Conservation (phyloP, 108 stramenopile species). For the Epipyxis sp. region DNA sequence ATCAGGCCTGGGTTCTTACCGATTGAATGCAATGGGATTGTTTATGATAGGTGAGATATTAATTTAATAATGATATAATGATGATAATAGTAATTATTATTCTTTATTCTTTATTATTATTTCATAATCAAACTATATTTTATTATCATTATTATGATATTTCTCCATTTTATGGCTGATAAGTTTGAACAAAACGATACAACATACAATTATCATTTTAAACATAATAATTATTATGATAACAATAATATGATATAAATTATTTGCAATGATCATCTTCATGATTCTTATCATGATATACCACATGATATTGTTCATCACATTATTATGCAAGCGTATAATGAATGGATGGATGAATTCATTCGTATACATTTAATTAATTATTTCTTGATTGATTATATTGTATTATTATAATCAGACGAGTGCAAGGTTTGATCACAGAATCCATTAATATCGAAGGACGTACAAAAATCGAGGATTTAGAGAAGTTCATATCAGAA, state of each 20-base stretch:
- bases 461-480: not conserved
- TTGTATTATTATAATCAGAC: not conserved
- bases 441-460: not conserved
- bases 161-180: no score
- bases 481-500: not conserved
- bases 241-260: not conserved
- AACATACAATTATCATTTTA: no score
- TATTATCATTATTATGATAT: no score
- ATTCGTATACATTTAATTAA: not conserved
- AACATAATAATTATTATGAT: no score
- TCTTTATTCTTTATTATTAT: not conserved
- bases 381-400: not conserved
- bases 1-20: not conserved
- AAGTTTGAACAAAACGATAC: no score
- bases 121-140: no score
- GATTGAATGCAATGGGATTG: conserved; percentile 1
- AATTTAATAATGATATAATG: not conserved
- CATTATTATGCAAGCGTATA: no score
- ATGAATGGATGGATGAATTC: not conserved
- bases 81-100: no score
- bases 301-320: no score
- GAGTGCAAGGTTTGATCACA: conserved; percentile 2
- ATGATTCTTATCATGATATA: no score
- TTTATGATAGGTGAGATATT: not conserved
- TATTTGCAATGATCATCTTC: no score